Evolutionary conservation across 2,329 filamentous ascomycete genomes (phyloP).

Genomic region (Talaromyces sp.): DNA sequence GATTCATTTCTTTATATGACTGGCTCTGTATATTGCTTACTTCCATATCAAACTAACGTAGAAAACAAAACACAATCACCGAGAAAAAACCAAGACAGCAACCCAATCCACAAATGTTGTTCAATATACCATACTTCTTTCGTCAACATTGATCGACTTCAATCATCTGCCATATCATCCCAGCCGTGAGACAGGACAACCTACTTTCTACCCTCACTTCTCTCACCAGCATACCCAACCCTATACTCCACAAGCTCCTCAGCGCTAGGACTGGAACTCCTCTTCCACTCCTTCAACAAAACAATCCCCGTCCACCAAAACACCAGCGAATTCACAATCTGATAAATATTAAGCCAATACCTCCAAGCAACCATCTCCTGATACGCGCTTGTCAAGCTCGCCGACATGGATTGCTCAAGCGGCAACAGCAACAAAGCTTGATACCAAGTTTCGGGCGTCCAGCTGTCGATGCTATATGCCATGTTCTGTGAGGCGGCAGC

Average conservation of each 20-base stretch:
- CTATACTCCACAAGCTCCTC: background rate
- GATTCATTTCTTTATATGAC: background rate
- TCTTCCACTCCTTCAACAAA: constrained; percentile 6
- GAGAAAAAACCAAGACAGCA: background rate
- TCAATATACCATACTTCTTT: background rate
- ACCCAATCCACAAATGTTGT: background rate
- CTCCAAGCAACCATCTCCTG: constrained; percentile 11
- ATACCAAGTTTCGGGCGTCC: constrained; percentile 13
- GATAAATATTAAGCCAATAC: constrained; percentile 2
- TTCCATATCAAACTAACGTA: background rate
- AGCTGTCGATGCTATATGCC: constrained; percentile 7
- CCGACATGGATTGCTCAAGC: background rate
- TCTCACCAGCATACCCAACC: background rate
- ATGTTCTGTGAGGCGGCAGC: background rate
- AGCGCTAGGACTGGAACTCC: background rate
- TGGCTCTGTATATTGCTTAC: too few relatives aligned
- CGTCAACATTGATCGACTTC: background rate
- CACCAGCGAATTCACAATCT: background rate
- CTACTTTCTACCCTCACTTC: background rate
- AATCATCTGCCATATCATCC: background rate
- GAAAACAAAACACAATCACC: background rate
- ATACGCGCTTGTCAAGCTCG: background rate
- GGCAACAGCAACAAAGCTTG: constrained; percentile 4
- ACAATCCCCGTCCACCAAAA: constrained; percentile 1
- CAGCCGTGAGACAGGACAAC: background rate